These are phyloP conservation scores for Solioccasus polychromus DNA, from an alignment of 768 basidiomycete species.

Conservation along the genomic window DNA sequence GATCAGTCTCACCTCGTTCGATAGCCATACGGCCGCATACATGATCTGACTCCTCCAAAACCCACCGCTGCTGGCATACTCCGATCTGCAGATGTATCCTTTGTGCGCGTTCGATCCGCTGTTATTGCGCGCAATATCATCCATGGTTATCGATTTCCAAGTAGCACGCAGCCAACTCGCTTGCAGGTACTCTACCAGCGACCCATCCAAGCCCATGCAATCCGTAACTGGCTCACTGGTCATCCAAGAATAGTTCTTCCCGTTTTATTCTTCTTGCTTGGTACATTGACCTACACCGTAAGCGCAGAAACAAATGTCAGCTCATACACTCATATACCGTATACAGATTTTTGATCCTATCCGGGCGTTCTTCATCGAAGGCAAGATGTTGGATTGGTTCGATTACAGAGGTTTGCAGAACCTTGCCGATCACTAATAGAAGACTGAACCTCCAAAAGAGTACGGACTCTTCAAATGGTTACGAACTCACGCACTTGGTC, in stretches of 20 bases:
- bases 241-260: slow-evolving; percentile 87
- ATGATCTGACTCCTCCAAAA: slow-evolving; percentile 57
- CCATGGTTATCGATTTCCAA: slow-evolving; percentile 52
- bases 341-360: slow-evolving; percentile 88
- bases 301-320: slow-evolving; percentile 21
- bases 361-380: slow-evolving; percentile 77
- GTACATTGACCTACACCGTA: slow-evolving; percentile 85
- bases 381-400: slow-evolving; percentile 81
- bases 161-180: slow-evolving; percentile 34
- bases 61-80: slow-evolving; percentile 63
- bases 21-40: slow-evolving; percentile 81
- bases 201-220: slow-evolving; percentile 60
- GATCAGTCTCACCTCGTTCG: slow-evolving; percentile 4
- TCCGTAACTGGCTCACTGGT: slow-evolving; percentile 78
- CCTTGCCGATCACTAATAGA: neutral
- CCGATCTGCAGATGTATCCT: slow-evolving; percentile 65
- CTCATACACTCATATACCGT: neutral
- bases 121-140: slow-evolving; percentile 80
- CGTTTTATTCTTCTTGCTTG: slow-evolving; percentile 81
- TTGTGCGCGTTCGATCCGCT: slow-evolving; percentile 62
- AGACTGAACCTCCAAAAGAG: slow-evolving; percentile 40
- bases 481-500: slow-evolving; percentile 55
- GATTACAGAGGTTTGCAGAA: slow-evolving; percentile 63
- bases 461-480: slow-evolving; percentile 78
- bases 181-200: slow-evolving; percentile 59